Conservation (phyloP, 73 alveolate genomes). For the Paramecium sonneborni region DNA sequence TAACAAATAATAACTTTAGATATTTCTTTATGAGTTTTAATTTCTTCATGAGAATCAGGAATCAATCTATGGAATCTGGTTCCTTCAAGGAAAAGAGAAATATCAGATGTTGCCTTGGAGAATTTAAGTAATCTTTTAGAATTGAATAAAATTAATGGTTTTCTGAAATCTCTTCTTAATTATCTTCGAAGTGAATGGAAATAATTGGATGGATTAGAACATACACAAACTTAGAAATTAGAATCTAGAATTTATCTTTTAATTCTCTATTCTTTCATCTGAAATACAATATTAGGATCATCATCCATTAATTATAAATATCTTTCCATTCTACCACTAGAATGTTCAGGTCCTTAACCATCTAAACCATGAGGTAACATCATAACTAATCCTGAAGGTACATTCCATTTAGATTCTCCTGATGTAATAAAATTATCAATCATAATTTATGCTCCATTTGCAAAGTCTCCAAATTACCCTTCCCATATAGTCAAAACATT, state of each 20-base stretch:
- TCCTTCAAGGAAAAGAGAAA: conserved; percentile 63
- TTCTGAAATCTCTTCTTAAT: conserved; percentile 87
- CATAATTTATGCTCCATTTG: conserved; percentile 86
- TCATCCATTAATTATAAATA: conserved; percentile 79
- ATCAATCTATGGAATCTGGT: conserved; percentile 64
- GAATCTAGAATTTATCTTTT: conserved; percentile 54
- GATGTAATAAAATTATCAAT: conserved; percentile 78
- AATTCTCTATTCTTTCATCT: conserved; percentile 58
- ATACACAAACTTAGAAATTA: conserved; percentile 78
- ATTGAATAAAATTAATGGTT: conserved; percentile 85
- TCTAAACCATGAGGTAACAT: conserved; percentile 91
- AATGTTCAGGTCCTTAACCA: conserved; percentile 93
- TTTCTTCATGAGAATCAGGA: conserved; percentile 63
- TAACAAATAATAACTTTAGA: conserved; percentile 82
- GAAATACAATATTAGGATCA: conserved; percentile 71
- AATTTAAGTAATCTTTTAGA: conserved; percentile 90
- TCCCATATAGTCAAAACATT: conserved; percentile 88
- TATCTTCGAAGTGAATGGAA: conserved; percentile 89
- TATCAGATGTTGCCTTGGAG: conserved; percentile 68
- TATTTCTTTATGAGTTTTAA: conserved; percentile 68
- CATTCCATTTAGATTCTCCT: conserved; percentile 92
- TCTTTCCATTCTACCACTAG: conserved; percentile 91
- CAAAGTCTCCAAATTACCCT: conserved; percentile 91
- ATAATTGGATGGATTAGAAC: conserved; percentile 84
- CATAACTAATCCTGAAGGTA: conserved; percentile 77